Conservation (phyloP, 208 protist species). For the Wallacemonas rigidus region DNA sequence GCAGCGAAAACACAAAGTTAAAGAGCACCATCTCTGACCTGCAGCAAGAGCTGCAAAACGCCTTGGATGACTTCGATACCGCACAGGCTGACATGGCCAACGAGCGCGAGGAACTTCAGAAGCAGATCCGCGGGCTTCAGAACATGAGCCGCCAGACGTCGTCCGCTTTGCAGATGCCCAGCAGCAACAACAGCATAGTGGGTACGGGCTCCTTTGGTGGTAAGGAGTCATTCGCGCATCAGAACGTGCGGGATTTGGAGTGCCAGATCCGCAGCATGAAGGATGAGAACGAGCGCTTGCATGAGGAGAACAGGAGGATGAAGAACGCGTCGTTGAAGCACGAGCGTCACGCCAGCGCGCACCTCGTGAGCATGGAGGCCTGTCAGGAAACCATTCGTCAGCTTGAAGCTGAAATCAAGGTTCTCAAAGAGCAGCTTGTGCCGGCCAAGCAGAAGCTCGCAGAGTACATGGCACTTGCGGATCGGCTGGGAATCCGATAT, state of each 20-base stretch:
- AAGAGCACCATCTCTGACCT: constrained; percentile 56
- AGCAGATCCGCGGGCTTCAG: constrained; percentile 38
- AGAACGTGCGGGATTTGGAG: constrained; percentile 31
- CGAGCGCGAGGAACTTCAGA: constrained; percentile 37
- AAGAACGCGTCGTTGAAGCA: constrained; percentile 15
- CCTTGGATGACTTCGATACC: constrained; percentile 40
- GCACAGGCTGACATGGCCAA: constrained; percentile 37
- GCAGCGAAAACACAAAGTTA: constrained; percentile 54
- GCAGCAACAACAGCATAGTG: constrained; percentile 17
- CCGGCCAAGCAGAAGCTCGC: constrained; percentile 83
- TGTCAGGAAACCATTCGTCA: constrained; percentile 20
- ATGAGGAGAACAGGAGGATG: constrained; percentile 30
- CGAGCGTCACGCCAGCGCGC: constrained; percentile 15
- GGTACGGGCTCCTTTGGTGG: constrained; percentile 6
- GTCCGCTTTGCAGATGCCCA: constrained; percentile 16
- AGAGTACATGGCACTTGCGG: constrained; percentile 87
- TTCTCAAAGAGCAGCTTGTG: constrained; percentile 68
- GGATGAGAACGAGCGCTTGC: constrained; percentile 49
- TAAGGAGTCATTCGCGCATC: constrained; percentile 17
- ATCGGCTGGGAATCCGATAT: constrained; percentile 81
- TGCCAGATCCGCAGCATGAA: constrained; percentile 38
- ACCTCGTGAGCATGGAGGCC: constrained; percentile 2
- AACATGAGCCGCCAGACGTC: not conserved
- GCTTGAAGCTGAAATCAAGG: constrained; percentile 58
- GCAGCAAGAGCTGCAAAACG: constrained; percentile 38